Base-by-base conservation (phyloP, 2,329 filamentous ascomycete genomes). In the Sclerotinia sclerotiorum region DNA sequence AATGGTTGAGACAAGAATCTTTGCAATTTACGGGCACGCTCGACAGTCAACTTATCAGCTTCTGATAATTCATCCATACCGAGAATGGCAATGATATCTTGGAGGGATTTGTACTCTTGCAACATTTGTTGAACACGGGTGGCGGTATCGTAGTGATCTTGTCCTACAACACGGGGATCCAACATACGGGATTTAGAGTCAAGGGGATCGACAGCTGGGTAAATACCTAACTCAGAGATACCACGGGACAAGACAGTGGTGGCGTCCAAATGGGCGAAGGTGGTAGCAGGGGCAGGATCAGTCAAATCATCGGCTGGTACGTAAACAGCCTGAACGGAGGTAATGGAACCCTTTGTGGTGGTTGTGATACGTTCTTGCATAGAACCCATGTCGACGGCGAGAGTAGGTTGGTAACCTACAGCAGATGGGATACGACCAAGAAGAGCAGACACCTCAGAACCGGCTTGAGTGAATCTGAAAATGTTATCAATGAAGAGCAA, bases 301-400 rank as follows among this genome's bases (percentile, higher is more conserved):
- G 95, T 99, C 92, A 99, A 90, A 91, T 99, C 95, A 84, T 99
- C 95, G 91, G 95, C 95, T 82, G 95, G 95, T 84, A 99, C 95
- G 87, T 99, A 99, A 84, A 99, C 95, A 84, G 95, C 95, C 90
- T 99, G 95, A 83, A 99, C 95, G 77, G 95, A 99, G 77, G 95
- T 99, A 84, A 99, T 99, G 81, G 95, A 98, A 81, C 95, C 95
- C 90, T 98, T 97, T 82, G 90, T 94, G 84, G 95, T 99, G 82
- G 95, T 99, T 82, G 95, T 99, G 80, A 99, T 99, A 88, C 95
- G 94, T 86, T 99, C 95, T 86, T 99, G 95, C 94, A 99, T 97
- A 81, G 84, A 84, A 94, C 94, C 94, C 94, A 97, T 97, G 85
- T 97, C 94, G 83, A 97, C 92, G 85, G 94, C 94, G 79, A 97